Evolutionary conservation across 1,139 yeast species (phyloP), one percentile per base, ranked within the genome.

Genomic region (Hyphopichia fennica): DNA sequence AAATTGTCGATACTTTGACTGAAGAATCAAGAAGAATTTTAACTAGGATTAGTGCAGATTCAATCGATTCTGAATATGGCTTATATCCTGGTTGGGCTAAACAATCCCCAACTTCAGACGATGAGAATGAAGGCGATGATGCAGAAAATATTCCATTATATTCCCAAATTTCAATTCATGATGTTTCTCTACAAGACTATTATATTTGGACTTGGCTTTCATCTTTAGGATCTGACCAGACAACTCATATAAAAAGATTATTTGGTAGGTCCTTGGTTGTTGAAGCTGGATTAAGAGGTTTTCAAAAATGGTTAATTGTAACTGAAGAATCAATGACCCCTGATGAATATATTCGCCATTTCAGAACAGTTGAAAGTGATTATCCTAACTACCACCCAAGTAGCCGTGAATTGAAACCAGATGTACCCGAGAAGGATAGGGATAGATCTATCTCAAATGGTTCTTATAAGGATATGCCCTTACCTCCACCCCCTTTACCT

Each of bases 191-290:
- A 27, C 95, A 87, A 61, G 96, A 89, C 57, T 89, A 86, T 57
- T 88, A 84, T 55, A 87, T 88, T 23, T 89, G 96, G 96, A 80
- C 96, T 0, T 89, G 96, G 96, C 69, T 88, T 52, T 82, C 90
- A 3, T 78, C 90, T 2, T 62, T 88, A 22, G 88, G 88, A 0
- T 77, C 82, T 35, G 96, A 89, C 55, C 88, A 87, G 57, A 81
- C 90, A 0, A 69, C 75, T 32, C 65, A 69, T 25, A 79, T 83
- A 51, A 86, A 86, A 59, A 76, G 77, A 27, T 62, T 83, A 2
- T 89, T 89, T 68, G 96, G 96, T 6, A 75, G 95, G 46, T 82
- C 95, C 0, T 71, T 88, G 42, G 87, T 89, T 5, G 77, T 84
- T 4, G 91, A 85, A 50, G 84, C 87, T 38, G 82, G 80, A 23